These are phyloP conservation scores for Penicillium sclerotigenum DNA, from an alignment of 2,329 filamentous ascomycete genomes.

Conservation along the genomic window DNA sequence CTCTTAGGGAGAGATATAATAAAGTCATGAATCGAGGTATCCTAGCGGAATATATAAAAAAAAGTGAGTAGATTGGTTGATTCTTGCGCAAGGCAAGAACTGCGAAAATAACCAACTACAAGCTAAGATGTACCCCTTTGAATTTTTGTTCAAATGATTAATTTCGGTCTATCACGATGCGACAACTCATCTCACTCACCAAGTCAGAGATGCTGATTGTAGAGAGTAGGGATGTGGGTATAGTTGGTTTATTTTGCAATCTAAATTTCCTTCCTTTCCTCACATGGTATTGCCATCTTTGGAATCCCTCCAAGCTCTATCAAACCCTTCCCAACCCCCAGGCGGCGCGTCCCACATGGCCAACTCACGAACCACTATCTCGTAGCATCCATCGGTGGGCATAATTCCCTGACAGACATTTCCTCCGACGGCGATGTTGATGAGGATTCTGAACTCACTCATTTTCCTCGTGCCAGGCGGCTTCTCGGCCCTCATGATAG, in stretches of 20 bases:
- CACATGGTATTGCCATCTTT: constrained; percentile 26
- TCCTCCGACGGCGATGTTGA: constrained; percentile 26
- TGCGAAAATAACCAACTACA: too few species aligned
- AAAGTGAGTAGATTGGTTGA: too few species aligned
- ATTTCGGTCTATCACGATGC: too few species aligned
- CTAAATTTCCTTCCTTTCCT: constrained; percentile 6
- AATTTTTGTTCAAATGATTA: too few species aligned
- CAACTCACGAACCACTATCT: constrained; percentile 24
- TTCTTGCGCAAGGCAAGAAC: too few species aligned
- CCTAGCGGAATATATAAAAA: too few species aligned
- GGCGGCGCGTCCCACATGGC: constrained; percentile 27
- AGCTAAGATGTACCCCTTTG: too few species aligned
- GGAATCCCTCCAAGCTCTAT: constrained; percentile 16
- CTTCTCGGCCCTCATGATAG: constrained; percentile 26
- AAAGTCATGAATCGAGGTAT: too few species aligned
- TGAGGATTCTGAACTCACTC: constrained; percentile 26
- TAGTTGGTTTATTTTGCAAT: constrained; percentile 6
- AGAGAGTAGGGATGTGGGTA: not conserved
- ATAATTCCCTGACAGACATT: constrained; percentile 26
- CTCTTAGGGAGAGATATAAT: too few species aligned
- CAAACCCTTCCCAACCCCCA: constrained; percentile 22
- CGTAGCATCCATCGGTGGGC: constrained; percentile 24
- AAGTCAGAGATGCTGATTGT: not conserved
- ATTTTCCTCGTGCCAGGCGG: constrained; percentile 25
- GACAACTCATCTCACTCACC: not conserved